Evolutionary conservation across 2,329 filamentous ascomycete genomes (phyloP).

Genomic region (Pseudogymnoascus sp.): DNA sequence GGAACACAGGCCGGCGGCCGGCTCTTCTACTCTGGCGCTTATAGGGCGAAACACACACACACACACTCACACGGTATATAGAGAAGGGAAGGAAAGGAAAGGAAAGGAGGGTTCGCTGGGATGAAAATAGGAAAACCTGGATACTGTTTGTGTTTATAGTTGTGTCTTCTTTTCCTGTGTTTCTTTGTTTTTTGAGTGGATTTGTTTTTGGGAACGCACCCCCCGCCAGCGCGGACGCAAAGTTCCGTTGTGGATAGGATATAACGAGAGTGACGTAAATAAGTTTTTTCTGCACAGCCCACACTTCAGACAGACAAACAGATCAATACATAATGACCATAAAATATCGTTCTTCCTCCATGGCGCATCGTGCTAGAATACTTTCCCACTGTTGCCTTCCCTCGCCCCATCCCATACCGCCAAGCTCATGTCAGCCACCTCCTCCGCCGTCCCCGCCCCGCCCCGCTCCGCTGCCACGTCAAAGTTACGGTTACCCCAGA

Average conservation of each 20-base stretch:
- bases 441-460: background rate
- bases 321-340: constrained; percentile 6
- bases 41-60: background rate
- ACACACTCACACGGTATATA: constrained; percentile 1
- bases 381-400: background rate
- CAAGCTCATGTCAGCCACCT: background rate
- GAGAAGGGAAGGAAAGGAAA: background rate
- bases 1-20: constrained; percentile 2
- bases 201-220: background rate
- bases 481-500: background rate
- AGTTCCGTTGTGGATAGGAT: background rate
- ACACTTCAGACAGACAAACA: background rate
- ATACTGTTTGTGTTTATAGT: constrained; percentile 1
- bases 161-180: background rate
- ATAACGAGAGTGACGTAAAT: constrained; percentile 9
- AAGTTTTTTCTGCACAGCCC: constrained; percentile 5
- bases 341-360: background rate
- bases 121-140: constrained; percentile 9
- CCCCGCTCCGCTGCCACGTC: background rate
- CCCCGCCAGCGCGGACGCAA: background rate
- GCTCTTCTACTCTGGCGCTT: constrained; percentile 8
- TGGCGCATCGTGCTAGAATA: background rate
- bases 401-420: background rate
- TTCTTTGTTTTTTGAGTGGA: background rate
- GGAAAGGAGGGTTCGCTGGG: background rate